Evolutionary conservation across 2,329 filamentous ascomycete genomes (phyloP), one percentile per base, ranked within the genome.

Genomic region (Truncatella angustata): DNA sequence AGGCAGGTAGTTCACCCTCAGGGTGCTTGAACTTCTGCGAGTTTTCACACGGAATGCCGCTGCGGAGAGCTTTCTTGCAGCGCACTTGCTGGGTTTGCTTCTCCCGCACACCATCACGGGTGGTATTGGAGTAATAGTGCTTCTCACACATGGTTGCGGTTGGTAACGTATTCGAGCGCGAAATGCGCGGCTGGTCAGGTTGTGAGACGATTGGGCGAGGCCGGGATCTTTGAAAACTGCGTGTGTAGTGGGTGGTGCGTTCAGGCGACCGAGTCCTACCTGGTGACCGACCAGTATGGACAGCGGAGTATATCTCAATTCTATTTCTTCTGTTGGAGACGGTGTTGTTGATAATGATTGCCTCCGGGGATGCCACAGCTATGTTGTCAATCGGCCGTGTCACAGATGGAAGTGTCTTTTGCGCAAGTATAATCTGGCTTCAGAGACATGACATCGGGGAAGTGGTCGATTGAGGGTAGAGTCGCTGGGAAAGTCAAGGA

Each of bases 381-480:
- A 44, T 36, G 40, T 54, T 35, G 43, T 54, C 52, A 54, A 49
- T 51, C 49, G 42, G 49, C 52, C 39, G 48, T 36, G 49, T 54
- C 52, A 34, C 35, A 51, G 32, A 48, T 42, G 42, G 46, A 18
- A 24, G 4, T 26, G 42, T 49, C 21, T 36, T 54, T 48, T 54
- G 28, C n/a, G 49, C 36, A 34, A 14, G 34, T 24, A 24, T 16
- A 16, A 14, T 45, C 7, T 44, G 24, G 48, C 24, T 51, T 54
- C 52, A 51, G 30, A 54, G 26, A 47, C 52, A 54, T 54, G 52
- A 54, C 52, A 54, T 54, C 42, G 12, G 48, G n/a, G 16, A 53
- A 40, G 34, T 46, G 39, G 40, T 46, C 20, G 26, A n/a, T 53
- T 20, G 44, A 47, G 44, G 45, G 20, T 18, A 20, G 34, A 21